phyloP scores from a whole-genome alignment of 192 early-diverging fungal species.

The Gonapodya sp. region DNA sequence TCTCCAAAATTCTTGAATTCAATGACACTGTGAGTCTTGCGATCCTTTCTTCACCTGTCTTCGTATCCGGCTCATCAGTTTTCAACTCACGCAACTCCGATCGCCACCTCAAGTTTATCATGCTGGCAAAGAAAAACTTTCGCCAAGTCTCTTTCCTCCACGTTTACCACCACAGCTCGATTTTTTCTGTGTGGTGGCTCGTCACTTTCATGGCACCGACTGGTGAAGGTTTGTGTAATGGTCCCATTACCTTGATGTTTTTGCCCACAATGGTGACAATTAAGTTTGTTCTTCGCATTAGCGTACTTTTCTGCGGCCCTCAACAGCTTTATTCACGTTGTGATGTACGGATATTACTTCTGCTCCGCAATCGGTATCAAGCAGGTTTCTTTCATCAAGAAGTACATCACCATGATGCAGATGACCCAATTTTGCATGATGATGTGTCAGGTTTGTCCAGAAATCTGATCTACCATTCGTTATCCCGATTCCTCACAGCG shows the following conservation, averaged over 20 bases:
- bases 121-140: slow-evolving; percentile 60
- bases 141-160: slow-evolving; percentile 57
- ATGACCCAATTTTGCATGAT: slow-evolving; percentile 58
- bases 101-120: slow-evolving; percentile 32
- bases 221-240: slow-evolving; percentile 37
- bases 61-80: not conserved
- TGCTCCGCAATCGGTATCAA: slow-evolving; percentile 30
- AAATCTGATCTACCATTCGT: not conserved
- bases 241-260: not conserved
- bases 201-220: slow-evolving; percentile 41
- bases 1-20: slow-evolving; percentile 54
- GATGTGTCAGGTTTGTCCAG: slow-evolving; percentile 23
- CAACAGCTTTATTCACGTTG: slow-evolving; percentile 54
- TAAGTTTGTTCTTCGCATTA: not conserved
- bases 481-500: not conserved
- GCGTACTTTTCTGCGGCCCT: slow-evolving; percentile 40
- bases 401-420: slow-evolving; percentile 52
- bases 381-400: slow-evolving; percentile 49
- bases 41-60: too few species aligned
- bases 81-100: not conserved
- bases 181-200: slow-evolving; percentile 54
- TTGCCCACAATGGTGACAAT: not conserved
- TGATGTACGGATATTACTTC: slow-evolving; percentile 27
- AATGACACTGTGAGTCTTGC: slow-evolving; percentile 40
- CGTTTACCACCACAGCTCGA: slow-evolving; percentile 56